A percentile compares a stretch with the other conserved stretches of the same genome.
Conservation (phyloP, 75 land plant genomes). For the Gnetum montanum region DNA sequence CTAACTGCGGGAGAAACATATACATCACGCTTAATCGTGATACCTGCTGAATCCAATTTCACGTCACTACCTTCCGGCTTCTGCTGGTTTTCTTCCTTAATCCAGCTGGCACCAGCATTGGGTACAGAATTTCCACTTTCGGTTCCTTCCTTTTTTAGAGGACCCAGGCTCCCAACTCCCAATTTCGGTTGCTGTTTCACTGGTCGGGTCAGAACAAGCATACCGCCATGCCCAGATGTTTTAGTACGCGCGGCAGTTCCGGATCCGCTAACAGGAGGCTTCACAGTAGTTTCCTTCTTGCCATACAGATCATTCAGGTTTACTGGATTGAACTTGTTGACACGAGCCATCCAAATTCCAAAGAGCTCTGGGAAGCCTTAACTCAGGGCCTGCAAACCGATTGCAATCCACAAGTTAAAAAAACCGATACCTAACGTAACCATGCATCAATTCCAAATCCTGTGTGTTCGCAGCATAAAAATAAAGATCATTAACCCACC, state of each 20-base stretch:
- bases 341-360: constrained; percentile 15
- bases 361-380: too few species aligned
- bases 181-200: constrained; percentile 2
- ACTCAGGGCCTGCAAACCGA: too few species aligned
- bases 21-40: not conserved
- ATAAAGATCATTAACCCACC: too few species aligned
- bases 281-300: constrained; percentile 19
- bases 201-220: constrained; percentile 30
- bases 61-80: not conserved
- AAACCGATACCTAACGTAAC: too few species aligned
- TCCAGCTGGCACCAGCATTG: not conserved
- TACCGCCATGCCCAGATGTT: constrained; percentile 18
- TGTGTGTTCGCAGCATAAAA: too few species aligned
- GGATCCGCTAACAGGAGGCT: not conserved
- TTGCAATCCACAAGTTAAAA: too few species aligned
- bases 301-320: constrained; percentile 43
- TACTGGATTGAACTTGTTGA: constrained; percentile 35
- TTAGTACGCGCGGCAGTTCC: constrained; percentile 5
- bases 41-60: too few species aligned
- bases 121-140: too few species aligned
- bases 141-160: not conserved
- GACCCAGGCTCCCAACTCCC: not conserved
- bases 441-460: too few species aligned
- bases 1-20: constrained; percentile 11
- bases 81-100: too few species aligned